These are phyloP conservation scores for Prunus davidiana DNA, from an alignment of 306 rosid species.

Conservation along the genomic window DNA sequence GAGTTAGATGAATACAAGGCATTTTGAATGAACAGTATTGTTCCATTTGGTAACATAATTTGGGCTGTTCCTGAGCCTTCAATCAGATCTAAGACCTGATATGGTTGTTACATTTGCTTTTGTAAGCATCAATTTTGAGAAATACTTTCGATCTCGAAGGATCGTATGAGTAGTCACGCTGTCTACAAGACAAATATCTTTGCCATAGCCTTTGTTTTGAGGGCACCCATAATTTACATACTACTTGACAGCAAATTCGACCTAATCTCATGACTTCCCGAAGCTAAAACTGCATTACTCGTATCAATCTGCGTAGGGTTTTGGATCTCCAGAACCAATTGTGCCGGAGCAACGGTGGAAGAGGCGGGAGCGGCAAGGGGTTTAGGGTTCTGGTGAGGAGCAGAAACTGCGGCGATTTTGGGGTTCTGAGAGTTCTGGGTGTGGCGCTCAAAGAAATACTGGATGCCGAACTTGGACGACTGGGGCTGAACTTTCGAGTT, in stretches of 20 bases:
- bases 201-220: background rate
- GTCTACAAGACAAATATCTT: background rate
- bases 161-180: no score
- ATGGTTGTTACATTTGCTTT: no score
- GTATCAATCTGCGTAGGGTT: background rate
- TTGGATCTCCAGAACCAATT: background rate
- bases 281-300: constrained; percentile 5
- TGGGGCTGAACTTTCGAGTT: constrained; percentile 37
- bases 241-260: background rate
- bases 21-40: no score
- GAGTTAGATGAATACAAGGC: no score
- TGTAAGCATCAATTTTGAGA: no score
- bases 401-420: constrained; percentile 10
- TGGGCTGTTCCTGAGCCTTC: no score
- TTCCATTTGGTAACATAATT: no score
- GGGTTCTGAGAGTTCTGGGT: constrained; percentile 63
- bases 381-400: constrained; percentile 7
- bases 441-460: constrained; percentile 86
- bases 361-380: background rate
- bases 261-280: background rate
- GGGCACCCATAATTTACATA: background rate
- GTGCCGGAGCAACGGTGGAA: background rate
- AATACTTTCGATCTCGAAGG: no score
- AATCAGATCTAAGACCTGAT: no score
- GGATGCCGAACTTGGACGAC: constrained; percentile 78